A percentile compares a stretch with the other conserved stretches of the same genome.
Evolutionary conservation across 257 asterid species (phyloP).

Genomic region (Ehretia macrophylla): DNA sequence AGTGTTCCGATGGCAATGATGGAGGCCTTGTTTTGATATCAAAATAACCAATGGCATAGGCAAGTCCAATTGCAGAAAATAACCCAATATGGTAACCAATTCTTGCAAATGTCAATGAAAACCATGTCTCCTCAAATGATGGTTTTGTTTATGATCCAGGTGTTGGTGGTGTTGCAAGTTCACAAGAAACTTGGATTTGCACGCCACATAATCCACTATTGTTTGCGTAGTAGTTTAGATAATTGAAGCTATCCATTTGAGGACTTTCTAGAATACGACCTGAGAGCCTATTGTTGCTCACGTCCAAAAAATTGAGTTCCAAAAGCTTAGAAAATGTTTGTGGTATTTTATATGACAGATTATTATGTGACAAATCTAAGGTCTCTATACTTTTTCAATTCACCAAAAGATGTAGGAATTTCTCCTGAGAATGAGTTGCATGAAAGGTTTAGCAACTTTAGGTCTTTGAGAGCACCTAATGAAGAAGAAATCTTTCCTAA

Average conservation of each 20-base stretch:
- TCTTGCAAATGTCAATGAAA: slow-evolving; percentile 23
- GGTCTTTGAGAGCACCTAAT: slow-evolving; percentile 25
- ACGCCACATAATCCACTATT: slow-evolving; percentile 32
- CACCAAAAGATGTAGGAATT: slow-evolving; percentile 18
- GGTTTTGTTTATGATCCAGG: slow-evolving; percentile 5
- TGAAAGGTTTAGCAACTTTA: slow-evolving; percentile 26
- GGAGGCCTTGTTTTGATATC: too few species aligned
- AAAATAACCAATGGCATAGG: background rate
- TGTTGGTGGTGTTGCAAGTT: background rate
- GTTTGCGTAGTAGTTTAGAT: slow-evolving; percentile 22
- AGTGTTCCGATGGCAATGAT: too few species aligned
- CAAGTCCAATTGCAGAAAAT: background rate
- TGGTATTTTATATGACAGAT: slow-evolving; percentile 22
- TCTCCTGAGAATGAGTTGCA: slow-evolving; percentile 12
- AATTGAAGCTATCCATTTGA: slow-evolving; percentile 23
- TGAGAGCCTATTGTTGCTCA: slow-evolving; percentile 26
- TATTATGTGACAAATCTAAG: slow-evolving; percentile 25
- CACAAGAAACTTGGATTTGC: slow-evolving; percentile 23
- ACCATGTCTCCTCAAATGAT: slow-evolving; percentile 4
- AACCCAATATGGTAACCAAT: slow-evolving; percentile 24
- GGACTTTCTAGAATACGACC: slow-evolving; percentile 24
- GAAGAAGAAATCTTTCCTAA: slow-evolving; percentile 29
- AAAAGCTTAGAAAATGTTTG: slow-evolving; percentile 14
- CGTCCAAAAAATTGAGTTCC: slow-evolving; percentile 21
- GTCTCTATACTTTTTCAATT: slow-evolving; percentile 21